These are phyloP conservation scores for Incumbomyces lentus DNA, from an alignment of 2,329 filamentous ascomycete genomes.

Conservation along the genomic window DNA sequence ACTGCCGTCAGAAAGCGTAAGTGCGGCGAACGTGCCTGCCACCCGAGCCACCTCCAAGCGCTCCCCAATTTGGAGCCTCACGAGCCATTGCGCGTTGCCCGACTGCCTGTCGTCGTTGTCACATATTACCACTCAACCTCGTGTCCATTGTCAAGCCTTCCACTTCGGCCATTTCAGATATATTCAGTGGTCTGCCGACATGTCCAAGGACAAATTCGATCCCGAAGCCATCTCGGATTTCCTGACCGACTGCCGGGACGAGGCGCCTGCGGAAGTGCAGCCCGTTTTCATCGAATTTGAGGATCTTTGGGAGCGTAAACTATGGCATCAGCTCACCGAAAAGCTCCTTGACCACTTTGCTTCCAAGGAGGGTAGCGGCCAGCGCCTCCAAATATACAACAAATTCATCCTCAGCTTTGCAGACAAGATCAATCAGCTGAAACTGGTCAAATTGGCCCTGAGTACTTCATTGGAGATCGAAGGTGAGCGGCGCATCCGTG, in stretches of 20 bases:
- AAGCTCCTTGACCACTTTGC: slow-evolving; percentile 80
- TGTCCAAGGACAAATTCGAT: slow-evolving; percentile 14
- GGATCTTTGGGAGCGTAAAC: slow-evolving; percentile 93
- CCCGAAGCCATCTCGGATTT: slow-evolving; percentile 63
- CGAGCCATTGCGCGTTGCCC: slow-evolving; percentile 5
- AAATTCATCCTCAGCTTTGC: slow-evolving; percentile 92
- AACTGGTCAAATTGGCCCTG: slow-evolving; percentile 83
- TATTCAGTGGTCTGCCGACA: slow-evolving; percentile 1
- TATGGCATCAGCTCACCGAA: slow-evolving; percentile 98
- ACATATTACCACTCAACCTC: not conserved
- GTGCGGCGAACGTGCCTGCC: not conserved
- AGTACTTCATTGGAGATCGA: slow-evolving; percentile 76
- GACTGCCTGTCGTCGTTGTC: slow-evolving; percentile 3
- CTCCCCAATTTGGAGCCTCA: not conserved
- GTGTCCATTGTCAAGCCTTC: not conserved
- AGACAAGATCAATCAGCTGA: slow-evolving; percentile 97
- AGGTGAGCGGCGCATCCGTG: slow-evolving; percentile 40
- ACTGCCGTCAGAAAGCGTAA: not conserved
- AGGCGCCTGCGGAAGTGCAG: slow-evolving; percentile 78
- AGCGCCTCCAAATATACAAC: slow-evolving; percentile 85
- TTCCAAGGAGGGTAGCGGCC: slow-evolving; percentile 64
- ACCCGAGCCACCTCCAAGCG: no score
- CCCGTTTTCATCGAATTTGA: slow-evolving; percentile 83
- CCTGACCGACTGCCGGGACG: slow-evolving; percentile 78
- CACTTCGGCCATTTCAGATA: not conserved